A percentile compares a stretch with the other conserved stretches of the same genome.
Evolutionary conservation across 345 rosid species (phyloP).

Genomic region (Eucalyptus albens): DNA sequence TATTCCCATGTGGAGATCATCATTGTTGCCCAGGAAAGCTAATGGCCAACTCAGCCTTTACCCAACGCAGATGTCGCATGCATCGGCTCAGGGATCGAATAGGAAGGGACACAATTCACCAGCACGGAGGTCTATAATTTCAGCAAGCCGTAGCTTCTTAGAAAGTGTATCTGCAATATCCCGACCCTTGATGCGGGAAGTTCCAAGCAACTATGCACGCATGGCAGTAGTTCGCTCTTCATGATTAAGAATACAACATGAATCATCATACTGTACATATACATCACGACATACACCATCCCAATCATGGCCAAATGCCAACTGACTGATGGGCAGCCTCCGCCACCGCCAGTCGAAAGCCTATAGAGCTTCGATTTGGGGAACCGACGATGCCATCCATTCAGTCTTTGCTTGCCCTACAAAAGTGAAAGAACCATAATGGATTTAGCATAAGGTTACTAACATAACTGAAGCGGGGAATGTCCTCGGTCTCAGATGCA

Average conservation of each 20-base stretch:
- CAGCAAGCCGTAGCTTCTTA: background rate
- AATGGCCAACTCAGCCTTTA: background rate
- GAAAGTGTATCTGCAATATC: background rate
- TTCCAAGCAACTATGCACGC: background rate
- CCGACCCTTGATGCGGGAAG: background rate
- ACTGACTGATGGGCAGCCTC: background rate
- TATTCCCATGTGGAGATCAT: background rate
- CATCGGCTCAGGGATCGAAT: background rate
- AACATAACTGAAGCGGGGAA: rapidly evolving
- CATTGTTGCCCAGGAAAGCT: background rate
- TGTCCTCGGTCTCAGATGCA: background rate
- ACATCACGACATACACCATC: background rate
- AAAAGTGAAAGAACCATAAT: background rate
- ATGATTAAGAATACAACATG: background rate
- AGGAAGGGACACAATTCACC: background rate
- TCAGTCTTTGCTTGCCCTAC: constrained; percentile 1
- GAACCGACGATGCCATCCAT: background rate
- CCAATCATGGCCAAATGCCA: background rate
- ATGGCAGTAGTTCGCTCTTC: background rate
- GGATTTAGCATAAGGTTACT: background rate
- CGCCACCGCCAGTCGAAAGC: background rate
- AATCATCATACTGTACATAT: background rate
- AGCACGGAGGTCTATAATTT: background rate
- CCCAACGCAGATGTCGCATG: background rate
- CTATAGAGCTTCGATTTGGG: constrained; percentile 3